Evolutionary conservation across 495 filamentous ascomycete species (phyloP).

Genomic region (Trichoderma parareesei): DNA sequence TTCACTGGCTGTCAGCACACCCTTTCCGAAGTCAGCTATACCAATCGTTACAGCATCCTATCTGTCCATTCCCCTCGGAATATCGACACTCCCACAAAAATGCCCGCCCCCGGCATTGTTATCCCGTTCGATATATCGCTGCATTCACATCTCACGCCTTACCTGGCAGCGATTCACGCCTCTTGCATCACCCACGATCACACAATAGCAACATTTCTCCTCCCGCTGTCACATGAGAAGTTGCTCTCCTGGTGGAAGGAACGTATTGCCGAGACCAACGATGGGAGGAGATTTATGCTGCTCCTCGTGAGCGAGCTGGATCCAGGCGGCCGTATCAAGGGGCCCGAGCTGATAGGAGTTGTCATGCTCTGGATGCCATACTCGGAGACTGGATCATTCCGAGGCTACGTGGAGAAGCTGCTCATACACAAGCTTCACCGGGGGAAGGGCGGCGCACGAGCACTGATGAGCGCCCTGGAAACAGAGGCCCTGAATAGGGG

Average conservation of each 20-base stretch:
- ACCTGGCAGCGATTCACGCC: constrained; percentile 33
- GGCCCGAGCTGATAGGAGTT: constrained; percentile 28
- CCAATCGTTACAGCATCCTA: no score
- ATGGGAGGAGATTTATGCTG: constrained; percentile 27
- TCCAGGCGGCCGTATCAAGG: constrained; percentile 20
- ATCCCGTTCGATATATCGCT: constrained; percentile 21
- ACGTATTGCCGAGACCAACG: constrained; percentile 25
- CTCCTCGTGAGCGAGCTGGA: constrained; percentile 24
- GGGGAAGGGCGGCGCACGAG: constrained; percentile 23
- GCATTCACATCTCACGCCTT: constrained; percentile 29
- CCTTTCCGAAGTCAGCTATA: no score
- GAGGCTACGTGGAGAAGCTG: constrained; percentile 31
- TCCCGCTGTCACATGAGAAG: constrained; percentile 30
- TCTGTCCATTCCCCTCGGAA: neutral
- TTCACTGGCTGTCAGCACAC: no score
- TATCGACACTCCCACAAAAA: constrained; percentile 17
- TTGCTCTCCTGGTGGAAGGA: constrained; percentile 33
- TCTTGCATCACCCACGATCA: constrained; percentile 30
- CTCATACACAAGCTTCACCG: constrained; percentile 26
- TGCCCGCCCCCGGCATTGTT: neutral
- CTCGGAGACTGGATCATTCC: constrained; percentile 28
- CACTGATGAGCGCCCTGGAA: constrained; percentile 29
- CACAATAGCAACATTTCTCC: constrained; percentile 32
- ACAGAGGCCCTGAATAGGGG: constrained; percentile 27
- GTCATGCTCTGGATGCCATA: constrained; percentile 30